A percentile compares a stretch with the other conserved stretches of the same genome.
Evolutionary conservation across 495 filamentous ascomycete species (phyloP).

Genomic region (Parathielavia hyrcaniae): DNA sequence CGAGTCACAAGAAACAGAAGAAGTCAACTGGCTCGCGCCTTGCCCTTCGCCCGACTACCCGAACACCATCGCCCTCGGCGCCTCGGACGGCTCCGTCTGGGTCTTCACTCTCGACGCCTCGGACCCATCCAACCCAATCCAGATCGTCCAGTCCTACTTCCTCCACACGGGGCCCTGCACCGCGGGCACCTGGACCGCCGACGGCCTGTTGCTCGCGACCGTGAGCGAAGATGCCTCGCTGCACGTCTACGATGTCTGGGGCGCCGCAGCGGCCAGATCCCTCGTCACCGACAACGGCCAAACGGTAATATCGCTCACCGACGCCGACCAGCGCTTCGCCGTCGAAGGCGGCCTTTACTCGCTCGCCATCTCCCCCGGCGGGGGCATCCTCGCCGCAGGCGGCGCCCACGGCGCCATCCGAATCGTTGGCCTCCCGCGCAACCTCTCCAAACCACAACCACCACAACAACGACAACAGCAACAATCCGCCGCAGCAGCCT

Average conservation of each 20-base stretch:
- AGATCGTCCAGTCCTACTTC: constrained; percentile 85
- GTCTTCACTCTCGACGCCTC: constrained; percentile 74
- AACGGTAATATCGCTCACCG: constrained; percentile 75
- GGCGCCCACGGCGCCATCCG: constrained; percentile 80
- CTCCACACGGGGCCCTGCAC: constrained; percentile 81
- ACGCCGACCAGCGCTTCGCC: constrained; percentile 77
- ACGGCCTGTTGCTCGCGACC: constrained; percentile 82
- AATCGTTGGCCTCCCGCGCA: constrained; percentile 73
- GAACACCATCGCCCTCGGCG: constrained; percentile 85
- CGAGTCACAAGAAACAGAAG: constrained; percentile 72
- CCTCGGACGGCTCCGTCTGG: constrained; percentile 92
- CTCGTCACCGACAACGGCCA: constrained; percentile 61
- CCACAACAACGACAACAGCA: constrained; percentile 24
- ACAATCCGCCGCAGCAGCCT: constrained; percentile 25
- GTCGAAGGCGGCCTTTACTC: constrained; percentile 89
- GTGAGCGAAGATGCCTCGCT: constrained; percentile 84
- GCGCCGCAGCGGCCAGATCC: constrained; percentile 68
- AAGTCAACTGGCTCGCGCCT: constrained; percentile 83
- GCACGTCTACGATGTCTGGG: constrained; percentile 90
- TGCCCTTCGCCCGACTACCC: constrained; percentile 63
- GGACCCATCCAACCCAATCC: constrained; percentile 52
- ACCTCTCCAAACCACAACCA: constrained; percentile 45
- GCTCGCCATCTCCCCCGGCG: constrained; percentile 70
- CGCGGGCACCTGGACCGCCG: constrained; percentile 83
- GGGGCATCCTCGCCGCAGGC: constrained; percentile 74